A percentile compares a stretch with the other conserved stretches of the same genome.
phyloP scores from a whole-genome alignment of 768 basidiomycete species.

The Suillus subalutaceus region DNA sequence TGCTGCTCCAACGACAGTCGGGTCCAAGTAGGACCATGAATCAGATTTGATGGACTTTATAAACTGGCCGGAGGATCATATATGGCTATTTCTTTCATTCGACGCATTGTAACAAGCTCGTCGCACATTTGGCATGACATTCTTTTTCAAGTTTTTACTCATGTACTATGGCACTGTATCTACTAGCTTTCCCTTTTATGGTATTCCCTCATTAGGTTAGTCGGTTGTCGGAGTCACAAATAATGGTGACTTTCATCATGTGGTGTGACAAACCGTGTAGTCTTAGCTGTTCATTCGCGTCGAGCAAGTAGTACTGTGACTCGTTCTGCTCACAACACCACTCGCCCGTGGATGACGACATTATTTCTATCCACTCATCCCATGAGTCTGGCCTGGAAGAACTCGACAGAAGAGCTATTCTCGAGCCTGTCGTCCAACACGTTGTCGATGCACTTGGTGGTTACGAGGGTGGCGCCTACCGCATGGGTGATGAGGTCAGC shows the following conservation, averaged over 20 bases:
- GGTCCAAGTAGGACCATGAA: no score
- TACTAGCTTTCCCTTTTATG: no score
- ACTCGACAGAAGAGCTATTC: slow-evolving; percentile 50
- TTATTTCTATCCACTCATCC: slow-evolving; percentile 35
- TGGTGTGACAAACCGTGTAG: slow-evolving; percentile 31
- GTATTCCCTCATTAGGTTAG: no score
- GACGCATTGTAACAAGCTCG: no score
- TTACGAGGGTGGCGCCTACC: slow-evolving; percentile 63
- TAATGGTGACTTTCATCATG: slow-evolving; percentile 21
- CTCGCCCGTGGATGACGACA: slow-evolving; percentile 34
- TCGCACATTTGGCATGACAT: no score
- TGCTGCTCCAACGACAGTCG: no score
- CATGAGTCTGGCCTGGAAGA: slow-evolving; percentile 31
- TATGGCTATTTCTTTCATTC: no score
- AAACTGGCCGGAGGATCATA: no score
- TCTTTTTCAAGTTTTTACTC: no score
- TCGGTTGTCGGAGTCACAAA: not conserved
- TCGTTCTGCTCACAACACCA: not conserved
- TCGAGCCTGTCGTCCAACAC: slow-evolving; percentile 68
- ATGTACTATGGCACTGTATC: no score
- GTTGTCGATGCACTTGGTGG: slow-evolving; percentile 86
- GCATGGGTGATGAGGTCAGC: slow-evolving; percentile 76
- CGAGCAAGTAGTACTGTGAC: not conserved
- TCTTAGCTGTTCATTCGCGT: not conserved
- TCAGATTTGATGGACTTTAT: no score